Conservation (phyloP, 108 stramenopile genomes). For the Chaetoceros tenuissimus region DNA sequence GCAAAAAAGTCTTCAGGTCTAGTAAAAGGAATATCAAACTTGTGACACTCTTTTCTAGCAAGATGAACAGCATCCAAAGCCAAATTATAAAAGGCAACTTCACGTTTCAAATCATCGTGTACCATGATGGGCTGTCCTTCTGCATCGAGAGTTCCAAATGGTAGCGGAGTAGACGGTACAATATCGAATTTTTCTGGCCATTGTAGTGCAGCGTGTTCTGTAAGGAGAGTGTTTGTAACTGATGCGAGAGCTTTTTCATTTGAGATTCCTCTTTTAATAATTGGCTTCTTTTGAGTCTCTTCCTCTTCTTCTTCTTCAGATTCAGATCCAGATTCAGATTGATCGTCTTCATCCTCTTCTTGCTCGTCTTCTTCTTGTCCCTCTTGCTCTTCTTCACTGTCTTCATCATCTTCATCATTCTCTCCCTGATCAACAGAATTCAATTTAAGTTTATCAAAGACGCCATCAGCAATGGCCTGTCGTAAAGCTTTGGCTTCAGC, state of each 20-base stretch:
- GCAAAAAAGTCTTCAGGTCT: constrained; percentile 97
- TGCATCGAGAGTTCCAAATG: constrained; percentile 46
- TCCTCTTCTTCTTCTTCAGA: not conserved
- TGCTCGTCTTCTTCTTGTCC: constrained; percentile 34
- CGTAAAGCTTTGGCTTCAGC: constrained; percentile 50
- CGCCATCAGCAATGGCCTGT: constrained; percentile 31
- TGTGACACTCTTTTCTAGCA: constrained; percentile 53
- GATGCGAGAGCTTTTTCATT: constrained; percentile 35
- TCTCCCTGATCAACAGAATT: constrained; percentile 8
- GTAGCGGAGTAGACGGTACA: constrained; percentile 54
- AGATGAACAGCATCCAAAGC: constrained; percentile 81
- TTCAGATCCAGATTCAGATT: constrained; percentile 10
- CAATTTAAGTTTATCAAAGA: constrained; percentile 27
- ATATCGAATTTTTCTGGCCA: constrained; percentile 76
- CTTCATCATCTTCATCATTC: constrained; percentile 28
- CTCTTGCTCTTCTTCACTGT: constrained; percentile 40
- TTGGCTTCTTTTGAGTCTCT: not conserved
- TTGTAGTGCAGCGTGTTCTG: constrained; percentile 30
- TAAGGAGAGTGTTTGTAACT: constrained; percentile 22
- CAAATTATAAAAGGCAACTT: constrained; percentile 92
- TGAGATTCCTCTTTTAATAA: not conserved
- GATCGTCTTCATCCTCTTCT: constrained; percentile 35
- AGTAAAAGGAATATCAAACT: constrained; percentile 58
- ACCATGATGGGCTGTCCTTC: constrained; percentile 57
- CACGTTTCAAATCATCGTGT: constrained; percentile 95